These are phyloP conservation scores for Fusarium gaditjirri DNA, from an alignment of 2,329 filamentous ascomycete genomes.

Conservation along the genomic window DNA sequence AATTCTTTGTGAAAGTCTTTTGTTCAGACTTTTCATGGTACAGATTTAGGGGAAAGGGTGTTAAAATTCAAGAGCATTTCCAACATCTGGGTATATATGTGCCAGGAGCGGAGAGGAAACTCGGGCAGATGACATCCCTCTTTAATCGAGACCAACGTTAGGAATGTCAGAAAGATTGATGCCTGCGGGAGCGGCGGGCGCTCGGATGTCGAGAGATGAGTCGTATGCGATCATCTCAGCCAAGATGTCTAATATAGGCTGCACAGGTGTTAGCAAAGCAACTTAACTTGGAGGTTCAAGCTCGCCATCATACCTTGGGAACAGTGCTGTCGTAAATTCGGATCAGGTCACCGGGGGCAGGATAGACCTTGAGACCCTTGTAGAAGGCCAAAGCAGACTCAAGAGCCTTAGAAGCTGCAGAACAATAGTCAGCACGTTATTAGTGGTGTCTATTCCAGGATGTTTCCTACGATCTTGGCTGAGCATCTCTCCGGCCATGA, in stretches of 20 bases:
- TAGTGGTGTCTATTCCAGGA: not conserved
- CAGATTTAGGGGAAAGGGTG: constrained; percentile 16
- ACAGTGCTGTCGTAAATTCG: constrained; percentile 99
- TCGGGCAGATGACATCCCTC: constrained; percentile 19
- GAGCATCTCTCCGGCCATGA: constrained; percentile 86
- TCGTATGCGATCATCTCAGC: constrained; percentile 98
- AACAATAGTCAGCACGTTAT: constrained; percentile 24
- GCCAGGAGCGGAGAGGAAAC: constrained; percentile 35
- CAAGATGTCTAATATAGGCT: constrained; percentile 94
- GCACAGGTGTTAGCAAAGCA: constrained; percentile 33
- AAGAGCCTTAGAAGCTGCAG: constrained; percentile 71
- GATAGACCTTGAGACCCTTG: constrained; percentile 98
- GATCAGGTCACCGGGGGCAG: constrained; percentile 90
- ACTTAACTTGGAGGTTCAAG: not conserved
- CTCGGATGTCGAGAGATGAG: constrained; percentile 72
- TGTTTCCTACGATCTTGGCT: constrained; percentile 78
- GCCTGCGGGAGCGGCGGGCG: constrained; percentile 48
- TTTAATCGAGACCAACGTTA: constrained; percentile 65
- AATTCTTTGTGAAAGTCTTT: constrained; percentile 31
- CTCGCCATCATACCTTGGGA: constrained; percentile 74
- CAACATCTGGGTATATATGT: constrained; percentile 34
- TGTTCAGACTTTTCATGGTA: constrained; percentile 23
- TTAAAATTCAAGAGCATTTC: constrained; percentile 33
- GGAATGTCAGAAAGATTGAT: constrained; percentile 61
- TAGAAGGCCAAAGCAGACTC: constrained; percentile 97